Percentiles rank a stretch among this genome's conserved stretches.
phyloP scores from a whole-genome alignment of 495 filamentous ascomycete species.

The Thermothielavioides terrestris region DNA sequence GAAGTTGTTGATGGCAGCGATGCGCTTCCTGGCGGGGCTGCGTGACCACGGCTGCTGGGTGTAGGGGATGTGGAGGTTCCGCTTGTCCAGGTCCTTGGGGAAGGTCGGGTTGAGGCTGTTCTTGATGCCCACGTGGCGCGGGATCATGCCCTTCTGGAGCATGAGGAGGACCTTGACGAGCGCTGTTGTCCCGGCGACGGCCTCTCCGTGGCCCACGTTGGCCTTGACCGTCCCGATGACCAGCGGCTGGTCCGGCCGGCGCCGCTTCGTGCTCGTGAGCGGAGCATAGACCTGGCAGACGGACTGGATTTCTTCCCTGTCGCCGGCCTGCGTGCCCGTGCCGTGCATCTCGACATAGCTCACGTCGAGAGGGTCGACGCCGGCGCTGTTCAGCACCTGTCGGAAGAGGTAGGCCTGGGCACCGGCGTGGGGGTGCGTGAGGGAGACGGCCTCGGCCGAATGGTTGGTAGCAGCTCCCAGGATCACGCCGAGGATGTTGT shows the following conservation, averaged over 20 bases:
- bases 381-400: conserved; percentile 57
- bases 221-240: conserved; percentile 82
- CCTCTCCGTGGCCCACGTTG: conserved; percentile 85
- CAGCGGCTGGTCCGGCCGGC: conserved; percentile 54
- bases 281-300: conserved; percentile 80
- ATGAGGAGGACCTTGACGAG: conserved; percentile 82
- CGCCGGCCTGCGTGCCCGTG: conserved; percentile 76
- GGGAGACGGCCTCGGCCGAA: conserved; percentile 65
- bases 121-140: conserved; percentile 81
- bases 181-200: conserved; percentile 73
- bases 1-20: conserved; percentile 57
- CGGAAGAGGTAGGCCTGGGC: conserved; percentile 62
- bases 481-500: conserved; percentile 62
- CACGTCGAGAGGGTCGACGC: conserved; percentile 62
- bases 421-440: conserved; percentile 66
- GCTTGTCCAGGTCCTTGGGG: conserved; percentile 62
- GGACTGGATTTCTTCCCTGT: conserved; percentile 68
- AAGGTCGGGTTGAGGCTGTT: conserved; percentile 67
- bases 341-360: conserved; percentile 85
- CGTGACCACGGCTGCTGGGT: conserved; percentile 53
- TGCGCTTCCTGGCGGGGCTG: conserved; percentile 35
- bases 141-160: conserved; percentile 74
- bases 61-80: conserved; percentile 60
- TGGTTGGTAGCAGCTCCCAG: conserved; percentile 65
- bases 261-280: conserved; percentile 43